These are phyloP conservation scores for Inga oerstediana DNA, from an alignment of 306 rosid genomes.

Conservation along the genomic window DNA sequence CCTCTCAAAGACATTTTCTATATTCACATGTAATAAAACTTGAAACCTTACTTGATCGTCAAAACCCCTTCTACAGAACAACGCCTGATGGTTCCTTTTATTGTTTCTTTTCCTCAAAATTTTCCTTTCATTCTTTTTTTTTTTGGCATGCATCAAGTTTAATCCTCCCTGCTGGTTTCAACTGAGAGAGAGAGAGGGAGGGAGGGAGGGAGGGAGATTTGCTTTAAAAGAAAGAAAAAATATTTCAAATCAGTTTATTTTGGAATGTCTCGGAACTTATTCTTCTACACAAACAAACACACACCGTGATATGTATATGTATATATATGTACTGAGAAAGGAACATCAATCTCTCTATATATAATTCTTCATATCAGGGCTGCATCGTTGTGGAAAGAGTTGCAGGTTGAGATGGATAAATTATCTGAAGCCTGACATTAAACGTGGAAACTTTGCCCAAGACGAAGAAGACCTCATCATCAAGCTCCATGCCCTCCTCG, in stretches of 20 bases:
- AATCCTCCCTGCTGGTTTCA: not conserved
- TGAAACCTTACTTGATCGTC: too few species aligned
- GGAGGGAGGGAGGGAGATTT: not conserved
- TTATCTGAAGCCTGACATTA: constrained; percentile 69
- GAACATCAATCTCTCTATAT: not conserved
- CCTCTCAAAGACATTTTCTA: too few species aligned
- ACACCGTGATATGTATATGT: not conserved
- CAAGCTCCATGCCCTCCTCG: constrained; percentile 81
- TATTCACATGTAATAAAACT: too few species aligned
- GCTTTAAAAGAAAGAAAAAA: not conserved
- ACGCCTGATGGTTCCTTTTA: too few species aligned
- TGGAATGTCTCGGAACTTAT: not conserved
- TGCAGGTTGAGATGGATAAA: constrained; percentile 82
- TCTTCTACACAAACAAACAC: not conserved
- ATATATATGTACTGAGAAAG: not conserved
- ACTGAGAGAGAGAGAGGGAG: not conserved
- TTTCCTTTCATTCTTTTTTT: not conserved
- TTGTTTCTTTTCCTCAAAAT: not conserved
- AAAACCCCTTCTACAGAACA: too few species aligned
- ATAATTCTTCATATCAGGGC: constrained; percentile 36
- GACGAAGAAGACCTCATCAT: constrained; percentile 84
- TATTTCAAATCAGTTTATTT: not conserved
- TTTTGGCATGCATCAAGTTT: not conserved
- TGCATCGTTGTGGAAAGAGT: constrained; percentile 79
- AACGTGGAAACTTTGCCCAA: constrained; percentile 68